Percentiles rank a stretch among this genome's conserved stretches.
phyloP scores from a whole-genome alignment of 2,329 filamentous ascomycete species.

The Ascochyta pisi region DNA sequence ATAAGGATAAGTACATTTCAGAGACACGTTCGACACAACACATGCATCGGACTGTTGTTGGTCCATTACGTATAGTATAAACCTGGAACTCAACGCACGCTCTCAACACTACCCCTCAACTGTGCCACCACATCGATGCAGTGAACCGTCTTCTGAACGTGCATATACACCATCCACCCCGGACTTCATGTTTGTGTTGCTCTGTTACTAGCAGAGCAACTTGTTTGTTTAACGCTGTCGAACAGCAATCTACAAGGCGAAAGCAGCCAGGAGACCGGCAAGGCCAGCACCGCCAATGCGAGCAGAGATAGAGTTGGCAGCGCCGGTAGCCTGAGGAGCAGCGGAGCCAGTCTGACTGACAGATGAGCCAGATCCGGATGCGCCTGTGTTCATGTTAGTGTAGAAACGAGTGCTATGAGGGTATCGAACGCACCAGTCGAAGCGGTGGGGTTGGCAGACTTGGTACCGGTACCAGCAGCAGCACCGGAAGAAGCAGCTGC shows the following conservation, averaged over 20 bases:
- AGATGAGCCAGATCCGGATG: slow-evolving; percentile 12
- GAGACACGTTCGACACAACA: not conserved
- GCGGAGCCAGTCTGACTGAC: slow-evolving; percentile 29
- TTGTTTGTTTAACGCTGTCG: not conserved
- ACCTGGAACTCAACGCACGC: not conserved
- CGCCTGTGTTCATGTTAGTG: slow-evolving; percentile 3
- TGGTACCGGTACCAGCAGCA: slow-evolving; percentile 23
- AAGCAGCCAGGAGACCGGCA: slow-evolving; percentile 47
- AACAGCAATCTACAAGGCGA: slow-evolving; percentile 43
- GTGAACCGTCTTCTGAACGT: not conserved
- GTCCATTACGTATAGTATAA: not conserved
- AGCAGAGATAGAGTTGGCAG: slow-evolving; percentile 39
- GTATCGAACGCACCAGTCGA: slow-evolving; percentile 21
- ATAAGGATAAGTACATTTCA: not conserved
- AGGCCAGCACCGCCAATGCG: slow-evolving; percentile 45
- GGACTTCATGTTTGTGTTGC: slow-evolving; percentile 11
- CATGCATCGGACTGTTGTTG: not conserved
- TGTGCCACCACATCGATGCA: slow-evolving; percentile 5
- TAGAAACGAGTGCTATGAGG: not conserved
- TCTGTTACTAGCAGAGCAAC: not conserved
- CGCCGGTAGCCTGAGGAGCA: slow-evolving; percentile 34
- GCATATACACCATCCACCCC: slow-evolving; percentile 13
- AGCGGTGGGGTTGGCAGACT: slow-evolving; percentile 22
- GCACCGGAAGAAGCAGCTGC: slow-evolving; percentile 29
- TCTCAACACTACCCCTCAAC: slow-evolving; percentile 7